Percentiles rank a stretch among this genome's conserved stretches.
Conservation (phyloP, 352 stramenopile species). For the Peronospora destructor region DNA sequence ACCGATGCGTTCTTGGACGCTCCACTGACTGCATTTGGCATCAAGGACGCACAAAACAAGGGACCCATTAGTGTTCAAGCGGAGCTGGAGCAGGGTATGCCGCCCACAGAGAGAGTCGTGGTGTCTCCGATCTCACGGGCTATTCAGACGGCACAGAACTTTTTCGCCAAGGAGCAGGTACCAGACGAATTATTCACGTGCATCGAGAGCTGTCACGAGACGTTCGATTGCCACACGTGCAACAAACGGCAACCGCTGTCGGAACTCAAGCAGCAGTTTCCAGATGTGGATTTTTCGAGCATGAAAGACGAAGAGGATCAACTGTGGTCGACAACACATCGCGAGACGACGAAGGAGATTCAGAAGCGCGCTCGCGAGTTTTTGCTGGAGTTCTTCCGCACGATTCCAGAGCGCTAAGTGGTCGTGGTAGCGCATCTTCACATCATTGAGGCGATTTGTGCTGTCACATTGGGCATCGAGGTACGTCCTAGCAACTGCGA, state of each 20-base stretch:
- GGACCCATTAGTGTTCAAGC: conserved; percentile 27
- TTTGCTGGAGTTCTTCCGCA: conserved; percentile 42
- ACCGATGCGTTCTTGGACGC: conserved; percentile 56
- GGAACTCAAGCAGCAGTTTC: conserved; percentile 45
- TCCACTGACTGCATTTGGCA: conserved; percentile 50
- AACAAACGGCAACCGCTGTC: conserved; percentile 50
- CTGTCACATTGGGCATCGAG: conserved; percentile 24
- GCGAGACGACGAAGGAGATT: conserved; percentile 62
- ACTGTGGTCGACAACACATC: conserved; percentile 49
- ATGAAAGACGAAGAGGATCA: conserved; percentile 51
- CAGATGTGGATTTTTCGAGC: conserved; percentile 54
- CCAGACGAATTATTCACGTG: conserved; percentile 37
- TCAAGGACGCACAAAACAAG: conserved; percentile 48
- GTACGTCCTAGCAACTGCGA: conserved; percentile 44
- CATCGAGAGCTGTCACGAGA: conserved; percentile 68
- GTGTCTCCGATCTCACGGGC: conserved; percentile 46
- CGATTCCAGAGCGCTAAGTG: conserved; percentile 51
- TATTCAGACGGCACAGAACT: conserved; percentile 65
- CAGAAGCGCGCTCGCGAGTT: conserved; percentile 41
- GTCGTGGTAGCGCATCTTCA: conserved; percentile 61
- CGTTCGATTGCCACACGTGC: conserved; percentile 61
- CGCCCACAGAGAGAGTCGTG: conserved; percentile 22
- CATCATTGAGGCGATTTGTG: conserved; percentile 65
- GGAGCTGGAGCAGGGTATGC: conserved; percentile 38
- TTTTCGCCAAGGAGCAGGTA: conserved; percentile 40